Base-by-base conservation (phyloP, 148 eudicot genomes). In the Hydrangea macrophylla region DNA sequence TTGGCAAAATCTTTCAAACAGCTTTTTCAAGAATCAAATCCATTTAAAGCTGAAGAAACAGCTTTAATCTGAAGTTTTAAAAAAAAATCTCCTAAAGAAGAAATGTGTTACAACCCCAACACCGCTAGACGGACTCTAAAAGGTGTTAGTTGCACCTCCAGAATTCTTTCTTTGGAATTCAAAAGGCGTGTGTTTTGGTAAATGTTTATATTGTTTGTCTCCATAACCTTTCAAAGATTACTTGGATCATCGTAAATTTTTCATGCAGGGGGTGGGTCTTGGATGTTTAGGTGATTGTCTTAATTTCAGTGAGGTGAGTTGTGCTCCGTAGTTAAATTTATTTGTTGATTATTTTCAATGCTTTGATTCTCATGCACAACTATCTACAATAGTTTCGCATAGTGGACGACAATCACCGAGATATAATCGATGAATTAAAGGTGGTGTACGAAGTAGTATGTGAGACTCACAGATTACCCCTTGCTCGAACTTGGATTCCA, bases 401-500 rank as follows among this genome's bases (percentile, higher is more conserved):
- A 58, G 65, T 28, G 39, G 61, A 54, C 36, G 65, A 76, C 70
- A 59, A 65, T 65, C 71, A 24, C 5, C 60, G 51, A 35, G 24
- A 33, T 33, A 70, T 73, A 5, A 25, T 73, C 12, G 60, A 42
- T 26, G 78, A 78, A 54, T 74, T 78, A 36, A 7, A 48, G 61
- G 67, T 73, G 53, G 65, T 70, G 11, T 40, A 73, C 23, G 55
- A 23, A 27, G 76, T 39, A 25, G 68, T 73, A 12, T 67, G 73
- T 58, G 71, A 65, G 23, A 54, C 78, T 28, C 40, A 68, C 25
- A 65, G 31, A 2, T 45, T 78, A 31, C 81, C 81, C 18, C 44
- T 78, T 67, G 81, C 78, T 58, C 75, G 53, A 44, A 72, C 74
- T 5, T 69, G 82, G 82, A 60, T 74, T 37, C 75, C 78, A 10